These are phyloP conservation scores for Exophiala calicioides DNA, from an alignment of 2,329 filamentous ascomycete genomes.

Conservation along the genomic window DNA sequence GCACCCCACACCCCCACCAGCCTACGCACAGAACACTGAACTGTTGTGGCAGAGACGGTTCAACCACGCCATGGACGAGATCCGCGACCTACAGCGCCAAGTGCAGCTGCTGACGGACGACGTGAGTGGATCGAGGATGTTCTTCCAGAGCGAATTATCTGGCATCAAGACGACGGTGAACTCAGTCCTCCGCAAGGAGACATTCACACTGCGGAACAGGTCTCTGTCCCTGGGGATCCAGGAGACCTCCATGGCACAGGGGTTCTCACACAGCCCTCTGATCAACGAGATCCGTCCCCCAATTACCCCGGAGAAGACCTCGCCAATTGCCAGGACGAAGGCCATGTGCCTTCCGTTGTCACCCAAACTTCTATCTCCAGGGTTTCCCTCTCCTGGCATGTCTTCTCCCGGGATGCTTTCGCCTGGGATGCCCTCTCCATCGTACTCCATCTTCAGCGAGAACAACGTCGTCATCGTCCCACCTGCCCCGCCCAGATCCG, in stretches of 20 bases:
- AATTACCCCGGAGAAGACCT: slow-evolving; percentile 1
- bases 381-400: slow-evolving; percentile 12
- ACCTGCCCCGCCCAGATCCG: slow-evolving; percentile 19
- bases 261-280: slow-evolving; percentile 15
- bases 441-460: slow-evolving; percentile 21
- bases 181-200: slow-evolving; percentile 29
- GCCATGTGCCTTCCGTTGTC: not conserved
- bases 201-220: slow-evolving; percentile 15
- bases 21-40: slow-evolving; percentile 23
- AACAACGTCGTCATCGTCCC: slow-evolving; percentile 23
- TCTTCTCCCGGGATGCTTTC: slow-evolving; percentile 14
- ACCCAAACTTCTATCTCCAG: slow-evolving; percentile 3
- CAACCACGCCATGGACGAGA: slow-evolving; percentile 29
- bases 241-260: slow-evolving; percentile 18
- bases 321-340: not conserved
- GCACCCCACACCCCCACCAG: slow-evolving; percentile 16
- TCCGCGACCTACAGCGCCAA: slow-evolving; percentile 27
- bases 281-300: slow-evolving; percentile 22
- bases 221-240: slow-evolving; percentile 13
- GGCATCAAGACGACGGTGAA: slow-evolving; percentile 25
- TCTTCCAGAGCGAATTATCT: slow-evolving; percentile 24
- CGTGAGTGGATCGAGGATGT: slow-evolving; percentile 20
- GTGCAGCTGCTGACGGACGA: slow-evolving; percentile 21
- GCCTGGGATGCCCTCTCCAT: slow-evolving; percentile 20
- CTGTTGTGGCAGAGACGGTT: slow-evolving; percentile 28